Evolutionary conservation across 106 monocot genomes (phyloP), one percentile per base, ranked within the genome.

Genomic region (Dendrobium huoshanense): DNA sequence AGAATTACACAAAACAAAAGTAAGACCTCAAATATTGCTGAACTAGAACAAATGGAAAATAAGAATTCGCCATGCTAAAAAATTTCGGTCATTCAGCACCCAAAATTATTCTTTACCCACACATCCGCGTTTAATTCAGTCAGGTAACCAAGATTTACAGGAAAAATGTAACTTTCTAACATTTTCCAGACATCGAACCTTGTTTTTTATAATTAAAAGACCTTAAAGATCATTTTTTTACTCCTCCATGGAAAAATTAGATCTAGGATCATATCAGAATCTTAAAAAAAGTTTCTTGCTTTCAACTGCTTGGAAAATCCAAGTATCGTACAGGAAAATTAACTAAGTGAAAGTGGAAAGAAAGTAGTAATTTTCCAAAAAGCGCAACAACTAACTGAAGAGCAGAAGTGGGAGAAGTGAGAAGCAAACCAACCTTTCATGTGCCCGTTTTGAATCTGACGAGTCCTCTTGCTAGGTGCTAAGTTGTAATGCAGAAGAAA

Each of bases 401-500:
- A n/a, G 41, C 18, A 79, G 20, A 4, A 33, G 9, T 37, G 44
- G 9, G 4, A 33, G 25, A 59, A 9, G 15, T 20, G 10, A 9
- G 29, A 55, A 70, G 79, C 9, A 72, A 48, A 73, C 70, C 27
- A 27, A 90, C 94, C 91, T 89, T 54, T 16, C 54, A 41, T 18
- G 5, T 78, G 78, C 45, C 85, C 77, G 58, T 85, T 86, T 77
- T 86, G 84, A 44, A 15, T 41, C 49, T 83, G 84, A 72, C 51
- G 78, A 37, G 85, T 84, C 80, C 90, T 88, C 83, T 90, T 95
- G 80, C 84, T 77, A 55, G 84, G 40, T 44, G 80, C 40, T 9
- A 74, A 70, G 29, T 54, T 79, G 2, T 83, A 81, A 85, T 44
- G 42, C 54, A 77, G 61, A 85, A 33, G 47, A 81, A 67, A 78